phyloP scores from a whole-genome alignment of 495 filamentous ascomycete genomes.

The Aspergillus biplanus region DNA sequence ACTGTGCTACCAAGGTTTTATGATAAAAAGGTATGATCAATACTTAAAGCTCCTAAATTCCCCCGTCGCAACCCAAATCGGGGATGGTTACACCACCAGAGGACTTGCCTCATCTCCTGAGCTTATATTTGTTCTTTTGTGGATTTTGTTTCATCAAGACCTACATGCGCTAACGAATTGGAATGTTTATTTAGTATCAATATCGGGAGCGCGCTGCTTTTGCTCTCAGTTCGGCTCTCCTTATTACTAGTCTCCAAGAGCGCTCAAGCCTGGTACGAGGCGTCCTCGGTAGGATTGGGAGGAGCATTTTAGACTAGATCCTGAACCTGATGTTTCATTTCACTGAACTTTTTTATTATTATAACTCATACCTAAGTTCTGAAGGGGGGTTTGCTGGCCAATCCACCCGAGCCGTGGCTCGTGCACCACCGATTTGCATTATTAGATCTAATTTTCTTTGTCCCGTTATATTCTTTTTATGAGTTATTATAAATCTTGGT shows the following conservation, averaged over 20 bases:
- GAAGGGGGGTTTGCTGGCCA: slow-evolving; percentile 12
- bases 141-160: slow-evolving; percentile 1
- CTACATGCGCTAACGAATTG: slow-evolving; percentile 30
- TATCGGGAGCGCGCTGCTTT: slow-evolving; percentile 79
- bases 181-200: slow-evolving; percentile 55
- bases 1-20: slow-evolving; percentile 78
- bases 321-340: not conserved
- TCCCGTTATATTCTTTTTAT: not conserved
- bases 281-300: slow-evolving; percentile 69
- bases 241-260: slow-evolving; percentile 73
- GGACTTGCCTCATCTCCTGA: slow-evolving; percentile 17
- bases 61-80: slow-evolving; percentile 20
- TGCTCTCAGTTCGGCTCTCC: slow-evolving; percentile 71
- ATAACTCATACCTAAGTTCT: not conserved
- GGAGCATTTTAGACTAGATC: slow-evolving; percentile 52
- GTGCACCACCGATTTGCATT: not conserved
- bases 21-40: slow-evolving; percentile 55
- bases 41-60: slow-evolving; percentile 1
- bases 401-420: not conserved
- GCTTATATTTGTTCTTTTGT: slow-evolving; percentile 13
- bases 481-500: not conserved
- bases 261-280: slow-evolving; percentile 69
- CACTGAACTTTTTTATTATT: slow-evolving; percentile 6
- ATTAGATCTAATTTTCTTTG: not conserved
- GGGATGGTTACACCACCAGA: slow-evolving; percentile 31